Conservation (phyloP, 345 rosid genomes). For the Euclidium syriacum region DNA sequence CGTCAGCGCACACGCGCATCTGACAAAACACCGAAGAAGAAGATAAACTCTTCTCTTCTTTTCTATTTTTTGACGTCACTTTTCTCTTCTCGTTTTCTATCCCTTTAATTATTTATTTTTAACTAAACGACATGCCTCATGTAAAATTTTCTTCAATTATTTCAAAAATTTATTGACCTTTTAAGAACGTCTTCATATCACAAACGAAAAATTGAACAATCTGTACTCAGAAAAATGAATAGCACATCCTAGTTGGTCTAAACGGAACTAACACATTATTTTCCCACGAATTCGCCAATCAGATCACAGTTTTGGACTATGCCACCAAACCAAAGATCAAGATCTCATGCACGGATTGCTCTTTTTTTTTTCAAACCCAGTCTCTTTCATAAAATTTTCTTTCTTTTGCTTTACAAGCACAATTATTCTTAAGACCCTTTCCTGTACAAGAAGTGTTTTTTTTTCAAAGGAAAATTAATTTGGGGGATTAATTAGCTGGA, state of each 20-base stretch:
- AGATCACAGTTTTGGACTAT: not conserved
- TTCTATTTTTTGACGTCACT: too few species aligned
- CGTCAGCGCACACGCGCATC: slow-evolving; percentile 14
- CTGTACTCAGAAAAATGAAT: not conserved
- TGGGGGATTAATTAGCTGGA: not conserved
- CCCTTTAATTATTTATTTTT: not conserved
- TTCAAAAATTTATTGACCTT: not conserved
- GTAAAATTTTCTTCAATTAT: not conserved
- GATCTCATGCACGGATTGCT: not conserved
- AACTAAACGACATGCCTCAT: not conserved
- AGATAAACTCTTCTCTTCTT: not conserved
- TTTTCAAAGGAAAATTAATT: not conserved
- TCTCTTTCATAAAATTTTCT: not conserved
- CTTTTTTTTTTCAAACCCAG: not conserved
- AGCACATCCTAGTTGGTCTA: not conserved
- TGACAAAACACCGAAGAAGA: not conserved
- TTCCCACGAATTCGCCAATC: not conserved
- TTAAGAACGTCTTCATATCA: slow-evolving; percentile 12
- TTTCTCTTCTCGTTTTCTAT: too few species aligned
- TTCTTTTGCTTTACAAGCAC: not conserved
- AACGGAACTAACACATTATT: not conserved
- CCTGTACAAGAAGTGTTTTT: not conserved
- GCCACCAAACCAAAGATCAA: slow-evolving; percentile 3
- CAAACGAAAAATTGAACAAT: not conserved
- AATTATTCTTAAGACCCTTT: not conserved